phyloP scores from a whole-genome alignment of 257 asterid genomes.

The Gentiana straminea region DNA sequence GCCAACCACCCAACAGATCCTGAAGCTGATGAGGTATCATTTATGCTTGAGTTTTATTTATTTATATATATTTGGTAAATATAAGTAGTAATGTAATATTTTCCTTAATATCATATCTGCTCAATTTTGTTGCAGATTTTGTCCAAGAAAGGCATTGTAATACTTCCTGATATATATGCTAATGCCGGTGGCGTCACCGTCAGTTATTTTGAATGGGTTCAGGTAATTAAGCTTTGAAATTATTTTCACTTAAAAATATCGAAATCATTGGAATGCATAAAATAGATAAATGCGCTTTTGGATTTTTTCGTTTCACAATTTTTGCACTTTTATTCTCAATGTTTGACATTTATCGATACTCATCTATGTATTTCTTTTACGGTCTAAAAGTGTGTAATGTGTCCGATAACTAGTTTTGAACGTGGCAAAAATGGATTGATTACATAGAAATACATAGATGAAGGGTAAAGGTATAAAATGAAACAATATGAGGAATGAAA shows the following conservation, averaged over 20 bases:
- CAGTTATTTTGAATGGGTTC: constrained; percentile 95
- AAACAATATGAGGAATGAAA: no score
- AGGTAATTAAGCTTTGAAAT: constrained; percentile 28
- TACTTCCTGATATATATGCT: constrained; percentile 86
- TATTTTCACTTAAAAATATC: neutral
- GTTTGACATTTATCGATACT: no score
- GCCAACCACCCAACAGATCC: constrained; percentile 96
- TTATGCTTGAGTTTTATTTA: neutral
- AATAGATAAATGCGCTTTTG: no score
- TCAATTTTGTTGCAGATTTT: constrained; percentile 42
- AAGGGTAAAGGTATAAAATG: no score
- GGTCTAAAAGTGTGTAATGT: no score
- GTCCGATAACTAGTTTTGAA: no score
- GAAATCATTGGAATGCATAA: neutral
- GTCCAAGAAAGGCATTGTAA: constrained; percentile 59
- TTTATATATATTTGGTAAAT: neutral
- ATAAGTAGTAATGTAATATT: neutral
- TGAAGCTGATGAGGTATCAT: constrained; percentile 80
- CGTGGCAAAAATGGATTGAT: no score
- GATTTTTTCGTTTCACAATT: no score
- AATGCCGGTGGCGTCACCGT: constrained; percentile 92
- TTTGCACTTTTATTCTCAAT: no score
- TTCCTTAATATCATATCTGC: constrained; percentile 4
- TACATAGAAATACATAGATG: no score
- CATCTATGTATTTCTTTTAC: no score